Base-by-base conservation (phyloP, 129 eudicot species). In the Glebionis coronaria region DNA sequence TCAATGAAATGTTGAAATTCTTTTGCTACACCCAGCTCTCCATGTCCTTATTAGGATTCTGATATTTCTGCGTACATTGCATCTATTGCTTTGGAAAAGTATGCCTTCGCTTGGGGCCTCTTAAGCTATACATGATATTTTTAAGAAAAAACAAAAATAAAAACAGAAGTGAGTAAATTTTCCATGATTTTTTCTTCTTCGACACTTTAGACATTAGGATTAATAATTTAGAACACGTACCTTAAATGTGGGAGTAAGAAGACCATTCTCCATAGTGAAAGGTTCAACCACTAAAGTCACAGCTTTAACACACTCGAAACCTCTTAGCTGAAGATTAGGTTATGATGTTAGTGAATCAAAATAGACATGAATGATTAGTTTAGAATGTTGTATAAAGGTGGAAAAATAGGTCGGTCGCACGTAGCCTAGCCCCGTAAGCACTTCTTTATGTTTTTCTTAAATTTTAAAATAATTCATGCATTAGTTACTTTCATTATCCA, bases 191-290 rank as follows among this genome's bases (percentile, higher is more conserved):
- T 61, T 38, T 16, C 40, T 3, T 11, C 50, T 3, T 38, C 9
- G 4, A 12, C 12, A 60, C 19, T 12, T 57, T 56, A 16, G 29
- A 52, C 27, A 29, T 67, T 53, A 15, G 16, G 44, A 14, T 35
- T 2, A 35, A 18, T 40, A 28, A 8, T 35, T 6, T 2, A 35
- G 42, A 35, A 35, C 42, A 61, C 75, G 63, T 56, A 40, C 88
- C 88, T 83, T 83, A 14, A 79, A 76, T 12, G 88, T 83, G n/a
- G 84, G 88, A 18, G 88, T 83, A 27, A 83, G 78, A 38, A 83
- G 74, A 45, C 82, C 88, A 49, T 49, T 49, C 54, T 49, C 54
- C 18, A 49, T 49, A 49, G 54, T n/a, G 18, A 49, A 49, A 49
- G 54, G 54, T 49, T 49, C 54, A 49, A 49, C 19, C 14, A 49